phyloP scores from a whole-genome alignment of 345 rosid genomes.

The Salix caprea region DNA sequence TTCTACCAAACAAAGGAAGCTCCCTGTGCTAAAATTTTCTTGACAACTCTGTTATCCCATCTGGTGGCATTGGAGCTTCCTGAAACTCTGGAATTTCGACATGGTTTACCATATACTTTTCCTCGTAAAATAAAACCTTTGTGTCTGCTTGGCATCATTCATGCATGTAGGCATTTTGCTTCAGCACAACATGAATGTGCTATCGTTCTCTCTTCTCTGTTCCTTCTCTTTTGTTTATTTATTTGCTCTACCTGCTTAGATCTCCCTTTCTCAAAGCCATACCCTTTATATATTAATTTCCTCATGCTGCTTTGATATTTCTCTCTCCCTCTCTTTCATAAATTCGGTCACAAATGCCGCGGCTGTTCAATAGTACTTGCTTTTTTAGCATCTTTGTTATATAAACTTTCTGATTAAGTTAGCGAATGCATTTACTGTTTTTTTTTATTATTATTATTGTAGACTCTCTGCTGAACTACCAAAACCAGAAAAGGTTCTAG shows the following conservation, averaged over 20 bases:
- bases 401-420: neutral
- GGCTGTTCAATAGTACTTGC: neutral
- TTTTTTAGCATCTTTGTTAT: neutral
- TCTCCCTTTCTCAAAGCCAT: neutral
- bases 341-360: neutral
- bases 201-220: neutral
- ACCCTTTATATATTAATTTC: neutral
- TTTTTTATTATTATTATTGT: slow-evolving; percentile 11
- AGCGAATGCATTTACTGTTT: neutral
- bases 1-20: neutral
- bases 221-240: neutral
- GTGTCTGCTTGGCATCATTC: neutral
- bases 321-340: neutral
- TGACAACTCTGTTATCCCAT: neutral
- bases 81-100: neutral
- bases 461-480: slow-evolving; percentile 76
- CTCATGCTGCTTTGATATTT: neutral
- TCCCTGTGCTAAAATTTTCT: neutral
- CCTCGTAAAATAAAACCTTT: neutral
- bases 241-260: neutral
- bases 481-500: slow-evolving; percentile 77
- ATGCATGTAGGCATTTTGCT: neutral
- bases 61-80: neutral
- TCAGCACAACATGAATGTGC: neutral
- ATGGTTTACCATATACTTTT: neutral